Conservation (phyloP, 2,329 filamentous ascomycete species). For the Ophiocordyceps unilateralis region DNA sequence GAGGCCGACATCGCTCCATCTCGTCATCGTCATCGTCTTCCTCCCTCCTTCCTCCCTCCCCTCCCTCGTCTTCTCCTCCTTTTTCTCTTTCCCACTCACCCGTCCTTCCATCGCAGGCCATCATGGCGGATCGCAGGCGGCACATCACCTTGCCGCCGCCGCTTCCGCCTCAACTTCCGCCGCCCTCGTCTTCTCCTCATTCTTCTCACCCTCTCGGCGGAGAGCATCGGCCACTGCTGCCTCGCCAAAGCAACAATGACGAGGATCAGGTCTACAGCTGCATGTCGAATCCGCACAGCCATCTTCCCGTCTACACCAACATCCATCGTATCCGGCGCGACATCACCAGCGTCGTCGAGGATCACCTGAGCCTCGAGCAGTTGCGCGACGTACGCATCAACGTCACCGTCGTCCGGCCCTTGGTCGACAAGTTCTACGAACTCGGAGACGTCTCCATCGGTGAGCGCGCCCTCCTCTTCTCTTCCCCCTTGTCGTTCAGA, state of each 20-base stretch:
- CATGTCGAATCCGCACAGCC: slow-evolving; percentile 37
- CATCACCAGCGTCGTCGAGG: slow-evolving; percentile 44
- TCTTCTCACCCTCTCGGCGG: slow-evolving; percentile 1
- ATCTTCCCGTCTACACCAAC: slow-evolving; percentile 58
- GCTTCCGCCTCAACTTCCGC: slow-evolving; percentile 1
- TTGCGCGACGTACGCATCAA: slow-evolving; percentile 70
- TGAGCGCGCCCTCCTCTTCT: slow-evolving; percentile 15
- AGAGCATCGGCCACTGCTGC: slow-evolving; percentile 19
- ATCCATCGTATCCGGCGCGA: slow-evolving; percentile 56
- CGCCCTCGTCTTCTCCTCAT: neutral
- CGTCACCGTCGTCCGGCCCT: slow-evolving; percentile 57
- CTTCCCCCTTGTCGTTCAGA: neutral
- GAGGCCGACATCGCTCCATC: neutral
- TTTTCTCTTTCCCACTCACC: too few species aligned
- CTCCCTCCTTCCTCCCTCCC: neutral
- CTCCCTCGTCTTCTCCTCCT: neutral
- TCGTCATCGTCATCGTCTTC: neutral
- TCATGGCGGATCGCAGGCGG: slow-evolving; percentile 9
- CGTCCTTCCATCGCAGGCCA: neutral
- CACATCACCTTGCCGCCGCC: slow-evolving; percentile 14
- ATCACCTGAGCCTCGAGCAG: slow-evolving; percentile 53
- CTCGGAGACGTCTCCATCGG: slow-evolving; percentile 63
- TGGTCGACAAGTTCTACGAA: slow-evolving; percentile 72
- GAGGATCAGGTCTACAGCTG: slow-evolving; percentile 30
- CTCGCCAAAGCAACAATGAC: neutral